Conservation (phyloP, 2,329 filamentous ascomycete species). For the Diplocarpon mali region DNA sequence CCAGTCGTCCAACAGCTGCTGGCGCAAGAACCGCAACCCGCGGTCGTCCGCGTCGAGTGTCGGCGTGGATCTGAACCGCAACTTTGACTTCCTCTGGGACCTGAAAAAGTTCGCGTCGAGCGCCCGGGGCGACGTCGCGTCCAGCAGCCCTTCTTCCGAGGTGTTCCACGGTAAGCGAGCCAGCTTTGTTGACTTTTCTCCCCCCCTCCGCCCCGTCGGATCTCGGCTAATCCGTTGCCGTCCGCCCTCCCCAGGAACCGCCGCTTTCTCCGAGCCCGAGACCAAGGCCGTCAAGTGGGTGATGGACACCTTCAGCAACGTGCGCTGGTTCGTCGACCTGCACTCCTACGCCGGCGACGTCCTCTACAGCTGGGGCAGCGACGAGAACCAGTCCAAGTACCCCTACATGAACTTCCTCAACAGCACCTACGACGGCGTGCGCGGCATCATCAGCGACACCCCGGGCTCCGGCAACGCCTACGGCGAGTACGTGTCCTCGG, state of each 20-base stretch:
- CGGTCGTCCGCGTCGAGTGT: conserved; percentile 27
- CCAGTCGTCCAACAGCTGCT: conserved; percentile 38
- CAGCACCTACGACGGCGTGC: conserved; percentile 37
- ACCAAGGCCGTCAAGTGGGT: conserved; percentile 42
- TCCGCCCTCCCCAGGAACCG: conserved; percentile 29
- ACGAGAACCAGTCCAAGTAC: conserved; percentile 37
- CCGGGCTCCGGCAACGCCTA: conserved; percentile 29
- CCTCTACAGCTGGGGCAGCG: conserved; percentile 47
- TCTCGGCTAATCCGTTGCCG: too few species aligned
- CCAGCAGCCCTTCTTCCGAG: conserved; percentile 29
- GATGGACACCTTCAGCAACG: conserved; percentile 36
- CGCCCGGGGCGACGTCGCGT: conserved; percentile 32
- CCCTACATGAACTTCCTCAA: conserved; percentile 41
- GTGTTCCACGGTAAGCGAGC: conserved; percentile 24
- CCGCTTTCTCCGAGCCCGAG: conserved; percentile 44
- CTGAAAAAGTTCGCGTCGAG: conserved; percentile 32
- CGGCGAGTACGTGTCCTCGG: conserved; percentile 34
- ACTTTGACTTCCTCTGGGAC: conserved; percentile 49
- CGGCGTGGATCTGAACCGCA: conserved; percentile 44
- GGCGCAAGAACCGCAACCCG: conserved; percentile 46
- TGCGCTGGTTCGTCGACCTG: conserved; percentile 48
- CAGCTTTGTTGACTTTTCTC: too few species aligned
- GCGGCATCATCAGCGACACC: conserved; percentile 35
- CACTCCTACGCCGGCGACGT: conserved; percentile 43
- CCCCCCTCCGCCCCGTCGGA: too few species aligned